phyloP scores from a whole-genome alignment of 2,329 filamentous ascomycete genomes.

The Verticillium nonalfalfae region DNA sequence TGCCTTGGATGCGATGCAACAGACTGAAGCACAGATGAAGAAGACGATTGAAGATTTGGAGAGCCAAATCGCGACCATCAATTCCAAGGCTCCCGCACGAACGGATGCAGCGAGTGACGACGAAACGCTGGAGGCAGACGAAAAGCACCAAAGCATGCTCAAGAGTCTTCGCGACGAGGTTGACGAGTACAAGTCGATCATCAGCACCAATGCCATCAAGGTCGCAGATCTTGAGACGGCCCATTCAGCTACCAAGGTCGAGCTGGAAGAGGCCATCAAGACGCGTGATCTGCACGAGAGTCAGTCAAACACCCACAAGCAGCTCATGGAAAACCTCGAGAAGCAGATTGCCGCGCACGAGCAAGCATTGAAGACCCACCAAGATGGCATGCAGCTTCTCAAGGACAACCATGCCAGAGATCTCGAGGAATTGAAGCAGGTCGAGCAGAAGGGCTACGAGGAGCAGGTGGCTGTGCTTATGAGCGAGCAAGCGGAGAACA shows the following conservation, averaged over 20 bases:
- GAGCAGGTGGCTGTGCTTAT: slow-evolving; percentile 52
- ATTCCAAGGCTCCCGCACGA: slow-evolving; percentile 40
- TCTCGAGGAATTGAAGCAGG: slow-evolving; percentile 38
- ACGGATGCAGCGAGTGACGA: slow-evolving; percentile 31
- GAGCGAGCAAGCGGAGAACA: slow-evolving; percentile 51
- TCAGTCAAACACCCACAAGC: slow-evolving; percentile 37
- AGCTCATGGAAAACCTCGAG: slow-evolving; percentile 47
- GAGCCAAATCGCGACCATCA: slow-evolving; percentile 43
- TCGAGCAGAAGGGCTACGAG: slow-evolving; percentile 50
- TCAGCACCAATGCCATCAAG: slow-evolving; percentile 61
- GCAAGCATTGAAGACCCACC: slow-evolving; percentile 46
- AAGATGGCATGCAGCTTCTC: slow-evolving; percentile 43
- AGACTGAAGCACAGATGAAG: slow-evolving; percentile 66
- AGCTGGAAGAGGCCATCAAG: slow-evolving; percentile 61
- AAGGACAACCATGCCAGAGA: slow-evolving; percentile 44
- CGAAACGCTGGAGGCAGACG: slow-evolving; percentile 40
- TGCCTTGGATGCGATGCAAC: slow-evolving; percentile 63
- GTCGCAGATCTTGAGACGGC: slow-evolving; percentile 70
- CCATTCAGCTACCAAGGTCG: slow-evolving; percentile 57
- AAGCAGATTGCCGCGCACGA: slow-evolving; percentile 56
- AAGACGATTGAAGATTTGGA: slow-evolving; percentile 71
- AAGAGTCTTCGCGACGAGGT: slow-evolving; percentile 61
- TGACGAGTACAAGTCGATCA: slow-evolving; percentile 71
- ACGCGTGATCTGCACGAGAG: slow-evolving; percentile 46
- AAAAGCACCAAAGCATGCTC: slow-evolving; percentile 54